Conservation (phyloP, 176 grass and related monocot species). For the Aegilops sharonensis region DNA sequence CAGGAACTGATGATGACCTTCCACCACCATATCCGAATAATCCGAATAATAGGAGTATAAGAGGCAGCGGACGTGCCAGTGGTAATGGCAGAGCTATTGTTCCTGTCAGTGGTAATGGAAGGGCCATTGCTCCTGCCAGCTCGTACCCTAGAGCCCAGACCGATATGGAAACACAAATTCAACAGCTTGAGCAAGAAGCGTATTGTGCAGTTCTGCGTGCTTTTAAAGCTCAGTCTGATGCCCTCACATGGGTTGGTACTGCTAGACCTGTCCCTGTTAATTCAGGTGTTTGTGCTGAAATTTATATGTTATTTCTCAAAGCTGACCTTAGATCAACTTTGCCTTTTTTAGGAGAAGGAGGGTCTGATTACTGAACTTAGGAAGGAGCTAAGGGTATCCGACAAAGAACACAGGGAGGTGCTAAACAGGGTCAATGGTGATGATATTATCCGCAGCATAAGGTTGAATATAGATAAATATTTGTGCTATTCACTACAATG, state of each 20-base stretch:
- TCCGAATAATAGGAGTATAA: constrained; percentile 38
- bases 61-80: constrained; percentile 58
- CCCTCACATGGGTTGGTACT: constrained; percentile 80
- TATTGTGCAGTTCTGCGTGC: constrained; percentile 92
- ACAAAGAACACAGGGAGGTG: constrained; percentile 88
- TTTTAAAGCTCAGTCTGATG: constrained; percentile 98
- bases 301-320: constrained; percentile 32
- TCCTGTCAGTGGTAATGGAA: constrained; percentile 51
- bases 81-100: constrained; percentile 72
- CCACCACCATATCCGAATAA: constrained; percentile 62
- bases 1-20: constrained; percentile 96
- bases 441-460: constrained; percentile 88
- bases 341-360: constrained; percentile 85
- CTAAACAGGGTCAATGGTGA: constrained; percentile 77
- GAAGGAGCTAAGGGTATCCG: constrained; percentile 94
- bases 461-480: constrained; percentile 43
- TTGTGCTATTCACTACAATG: not conserved
- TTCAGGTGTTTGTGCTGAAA: constrained; percentile 12
- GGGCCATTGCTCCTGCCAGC: constrained; percentile 44
- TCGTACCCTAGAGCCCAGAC: constrained; percentile 55
- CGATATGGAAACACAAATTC: constrained; percentile 90
- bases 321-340: constrained; percentile 5
- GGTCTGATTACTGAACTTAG: constrained; percentile 90
- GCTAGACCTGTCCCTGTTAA: constrained; percentile 24
- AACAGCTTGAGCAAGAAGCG: constrained; percentile 92